A percentile compares a stretch with the other conserved stretches of the same genome.
These are phyloP conservation scores for Hanseniaspora pseudoguilliermondii DNA, from an alignment of 805 yeast species.

Conservation along the genomic window DNA sequence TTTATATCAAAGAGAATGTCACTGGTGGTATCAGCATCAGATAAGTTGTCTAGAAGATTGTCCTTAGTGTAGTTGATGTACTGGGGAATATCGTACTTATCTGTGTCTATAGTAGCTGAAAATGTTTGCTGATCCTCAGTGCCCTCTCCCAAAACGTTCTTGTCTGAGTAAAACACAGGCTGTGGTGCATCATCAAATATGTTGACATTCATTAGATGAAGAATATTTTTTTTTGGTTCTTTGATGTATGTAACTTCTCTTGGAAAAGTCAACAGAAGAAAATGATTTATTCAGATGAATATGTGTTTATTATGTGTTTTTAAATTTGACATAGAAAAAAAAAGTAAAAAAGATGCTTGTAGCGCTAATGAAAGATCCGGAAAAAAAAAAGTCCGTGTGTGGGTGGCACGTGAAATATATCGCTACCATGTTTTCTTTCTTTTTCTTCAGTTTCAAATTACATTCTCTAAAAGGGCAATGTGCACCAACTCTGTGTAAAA, in stretches of 20 bases:
- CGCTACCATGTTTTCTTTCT: neutral
- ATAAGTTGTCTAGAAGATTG: neutral
- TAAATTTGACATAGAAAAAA: too few species aligned
- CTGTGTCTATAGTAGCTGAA: neutral
- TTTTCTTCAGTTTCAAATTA: too few species aligned
- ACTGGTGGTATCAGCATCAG: neutral
- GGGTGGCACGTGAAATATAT: too few species aligned
- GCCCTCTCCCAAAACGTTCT: neutral
- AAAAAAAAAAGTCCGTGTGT: too few species aligned
- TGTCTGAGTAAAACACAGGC: neutral
- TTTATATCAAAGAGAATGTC: conserved; percentile 1
- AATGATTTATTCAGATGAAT: too few species aligned
- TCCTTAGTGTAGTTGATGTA: neutral
- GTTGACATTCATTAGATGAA: neutral
- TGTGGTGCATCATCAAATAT: neutral
- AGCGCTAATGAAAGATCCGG: too few species aligned
- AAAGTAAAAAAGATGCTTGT: too few species aligned
- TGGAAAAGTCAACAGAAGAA: neutral
- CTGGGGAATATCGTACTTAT: neutral
- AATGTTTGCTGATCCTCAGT: neutral
- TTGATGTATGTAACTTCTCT: neutral
- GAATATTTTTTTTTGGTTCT: too few species aligned
- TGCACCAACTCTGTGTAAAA: too few species aligned
- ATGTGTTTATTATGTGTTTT: too few species aligned
- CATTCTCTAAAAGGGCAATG: too few species aligned